Conservation (phyloP, 352 stramenopile species). For the Phytophthora multivora region DNA sequence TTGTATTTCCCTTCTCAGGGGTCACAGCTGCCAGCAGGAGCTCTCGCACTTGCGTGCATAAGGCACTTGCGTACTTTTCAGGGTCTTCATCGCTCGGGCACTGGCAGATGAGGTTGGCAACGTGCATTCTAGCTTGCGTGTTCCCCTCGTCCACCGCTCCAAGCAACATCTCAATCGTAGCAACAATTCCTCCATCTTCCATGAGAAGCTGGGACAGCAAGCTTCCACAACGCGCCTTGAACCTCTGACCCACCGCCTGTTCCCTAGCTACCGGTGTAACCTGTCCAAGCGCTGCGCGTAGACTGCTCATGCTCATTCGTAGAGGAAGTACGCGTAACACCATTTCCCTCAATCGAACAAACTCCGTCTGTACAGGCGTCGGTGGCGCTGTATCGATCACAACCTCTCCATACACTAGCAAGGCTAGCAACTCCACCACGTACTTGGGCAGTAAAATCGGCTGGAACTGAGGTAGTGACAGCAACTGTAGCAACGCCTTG, state of each 20-base stretch:
- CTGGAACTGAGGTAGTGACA: constrained; percentile 75
- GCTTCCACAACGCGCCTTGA: constrained; percentile 67
- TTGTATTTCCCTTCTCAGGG: constrained; percentile 44
- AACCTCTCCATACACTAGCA: constrained; percentile 65
- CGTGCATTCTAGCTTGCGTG: constrained; percentile 83
- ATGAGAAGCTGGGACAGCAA: constrained; percentile 70
- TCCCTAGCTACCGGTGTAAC: constrained; percentile 17
- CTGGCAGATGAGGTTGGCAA: constrained; percentile 79
- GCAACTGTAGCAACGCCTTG: constrained; percentile 57
- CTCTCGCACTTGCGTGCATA: constrained; percentile 60
- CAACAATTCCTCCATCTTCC: constrained; percentile 71
- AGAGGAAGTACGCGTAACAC: constrained; percentile 63
- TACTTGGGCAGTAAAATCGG: constrained; percentile 85
- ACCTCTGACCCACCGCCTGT: constrained; percentile 34
- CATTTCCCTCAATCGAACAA: constrained; percentile 41
- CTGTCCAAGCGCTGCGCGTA: constrained; percentile 71
- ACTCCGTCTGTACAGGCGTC: constrained; percentile 33
- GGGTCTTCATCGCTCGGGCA: constrained; percentile 52
- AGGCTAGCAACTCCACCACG: constrained; percentile 67
- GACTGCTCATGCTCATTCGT: constrained; percentile 73
- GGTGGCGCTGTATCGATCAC: constrained; percentile 18
- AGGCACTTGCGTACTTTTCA: constrained; percentile 44
- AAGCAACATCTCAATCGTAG: constrained; percentile 85
- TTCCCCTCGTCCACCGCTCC: constrained; percentile 81
- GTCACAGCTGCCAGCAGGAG: constrained; percentile 53